These are phyloP conservation scores for Oleoguttula mirabilis DNA, from an alignment of 495 filamentous ascomycete genomes.

Conservation along the genomic window DNA sequence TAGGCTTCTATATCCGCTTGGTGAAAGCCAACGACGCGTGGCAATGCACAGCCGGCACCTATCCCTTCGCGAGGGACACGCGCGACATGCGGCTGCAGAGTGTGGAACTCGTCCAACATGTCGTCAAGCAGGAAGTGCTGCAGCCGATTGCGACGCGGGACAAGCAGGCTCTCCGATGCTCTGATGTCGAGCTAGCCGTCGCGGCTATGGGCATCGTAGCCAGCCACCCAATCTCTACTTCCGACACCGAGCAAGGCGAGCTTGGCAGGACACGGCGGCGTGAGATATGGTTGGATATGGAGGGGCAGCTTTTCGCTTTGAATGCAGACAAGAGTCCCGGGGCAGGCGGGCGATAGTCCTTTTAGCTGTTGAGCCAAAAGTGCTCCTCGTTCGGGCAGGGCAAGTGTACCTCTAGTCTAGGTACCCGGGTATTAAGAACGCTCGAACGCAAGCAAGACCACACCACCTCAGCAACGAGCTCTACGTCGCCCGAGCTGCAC, in stretches of 20 bases:
- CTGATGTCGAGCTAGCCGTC: conserved; percentile 6
- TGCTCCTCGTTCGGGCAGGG: too few relatives aligned
- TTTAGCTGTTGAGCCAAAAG: too few relatives aligned
- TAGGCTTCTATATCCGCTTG: conserved; percentile 14
- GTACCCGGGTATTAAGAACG: too few relatives aligned
- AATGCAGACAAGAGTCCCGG: too few relatives aligned
- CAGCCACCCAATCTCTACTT: conserved; percentile 3
- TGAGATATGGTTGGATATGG: not conserved
- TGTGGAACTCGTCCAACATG: conserved; percentile 3
- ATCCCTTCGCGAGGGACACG: conserved; percentile 10
- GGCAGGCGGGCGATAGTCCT: too few relatives aligned
- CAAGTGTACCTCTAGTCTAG: too few relatives aligned
- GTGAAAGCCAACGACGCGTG: not conserved
- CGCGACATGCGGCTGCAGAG: conserved; percentile 7
- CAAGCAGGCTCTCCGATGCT: not conserved
- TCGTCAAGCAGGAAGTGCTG: conserved; percentile 1
- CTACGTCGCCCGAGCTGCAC: not conserved
- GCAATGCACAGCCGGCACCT: conserved; percentile 9
- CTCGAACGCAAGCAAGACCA: too few relatives aligned
- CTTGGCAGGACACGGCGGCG: not conserved
- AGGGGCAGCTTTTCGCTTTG: not conserved
- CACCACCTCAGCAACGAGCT: too few relatives aligned
- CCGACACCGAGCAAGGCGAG: conserved; percentile 7
- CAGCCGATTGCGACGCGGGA: too few relatives aligned
- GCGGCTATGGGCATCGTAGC: conserved; percentile 12